Base-by-base conservation (phyloP, 2,329 filamentous ascomycete species). In the Neopestalotiopsis sp. region DNA sequence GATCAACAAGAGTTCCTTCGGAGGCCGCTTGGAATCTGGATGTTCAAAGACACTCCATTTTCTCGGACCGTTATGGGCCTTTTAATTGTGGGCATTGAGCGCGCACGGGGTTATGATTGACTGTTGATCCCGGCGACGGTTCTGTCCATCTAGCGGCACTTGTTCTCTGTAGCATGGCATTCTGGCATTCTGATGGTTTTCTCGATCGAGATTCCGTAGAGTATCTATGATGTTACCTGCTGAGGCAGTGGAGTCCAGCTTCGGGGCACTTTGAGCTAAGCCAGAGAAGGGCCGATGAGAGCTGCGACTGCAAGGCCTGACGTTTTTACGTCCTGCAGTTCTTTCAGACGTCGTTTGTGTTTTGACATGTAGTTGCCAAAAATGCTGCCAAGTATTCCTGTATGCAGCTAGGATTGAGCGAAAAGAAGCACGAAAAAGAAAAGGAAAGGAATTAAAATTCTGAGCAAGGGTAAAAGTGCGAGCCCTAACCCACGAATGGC, bases 11-110 rank as follows among this genome's bases (percentile, higher is more conserved):
- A 53, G 45, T 17, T 20, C 45, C 24, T 17, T 53, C 45, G 17
- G n/a, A 53, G 20, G 45, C 17, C 20, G 17, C 45, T 53, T 38
- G 34, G 45, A 20, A 14, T 20, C 20, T 17, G 7, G 45, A 53
- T n/a, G 45, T 53, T 17, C 20, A 53, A 9, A 7, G 17, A 17
- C 17, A 53, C 20, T 53, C 20, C 45, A 38, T 38, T 53, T 53
- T 53, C 45, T 53, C 45, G 45, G 45, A 53, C 45, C 45, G 45
- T 53, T 53, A 53, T 53, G 45, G 45, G 45, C n/a, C 45, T 53
- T 53, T 53, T 53, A 17, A 20, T 20, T 53, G 45, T 53, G 45
- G 45, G 7, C 20, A 53, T 17, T n/a, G 5, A 53, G 6, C 9
- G 45, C 45, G 45, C 45, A 53, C 45, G 45, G 45, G 45, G 45